Evolutionary conservation across 2,329 filamentous ascomycete genomes (phyloP).

Genomic region (Paraphoma sp.): DNA sequence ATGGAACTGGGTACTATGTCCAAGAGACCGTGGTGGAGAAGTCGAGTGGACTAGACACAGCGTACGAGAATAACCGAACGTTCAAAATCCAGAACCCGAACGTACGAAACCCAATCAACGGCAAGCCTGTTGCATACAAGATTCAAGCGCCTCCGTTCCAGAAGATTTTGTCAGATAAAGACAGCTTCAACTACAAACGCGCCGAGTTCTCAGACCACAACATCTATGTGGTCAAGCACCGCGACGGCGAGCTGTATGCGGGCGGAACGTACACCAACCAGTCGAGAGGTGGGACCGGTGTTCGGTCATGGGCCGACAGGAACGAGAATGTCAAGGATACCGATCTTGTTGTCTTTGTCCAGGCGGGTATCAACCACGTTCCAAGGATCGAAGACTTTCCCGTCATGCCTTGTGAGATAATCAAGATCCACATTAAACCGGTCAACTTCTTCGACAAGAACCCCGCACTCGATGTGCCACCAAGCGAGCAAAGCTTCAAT

Average conservation of each 20-base stretch:
- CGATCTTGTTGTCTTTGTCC: conserved; percentile 64
- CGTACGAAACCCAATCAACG: conserved; percentile 55
- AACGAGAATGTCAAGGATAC: conserved; percentile 62
- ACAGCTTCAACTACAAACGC: conserved; percentile 63
- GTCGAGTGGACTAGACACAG: conserved; percentile 59
- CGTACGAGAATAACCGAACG: conserved; percentile 52
- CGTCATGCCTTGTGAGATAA: conserved; percentile 63
- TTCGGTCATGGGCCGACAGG: conserved; percentile 57
- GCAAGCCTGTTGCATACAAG: conserved; percentile 58
- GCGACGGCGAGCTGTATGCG: conserved; percentile 65
- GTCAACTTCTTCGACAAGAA: conserved; percentile 67
- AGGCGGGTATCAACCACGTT: conserved; percentile 65
- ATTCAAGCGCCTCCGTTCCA: conserved; percentile 58
- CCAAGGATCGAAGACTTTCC: conserved; percentile 64
- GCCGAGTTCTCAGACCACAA: conserved; percentile 66
- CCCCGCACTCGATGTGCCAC: conserved; percentile 65
- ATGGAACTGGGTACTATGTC: conserved; percentile 58
- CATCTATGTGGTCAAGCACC: conserved; percentile 64
- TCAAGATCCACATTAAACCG: conserved; percentile 64
- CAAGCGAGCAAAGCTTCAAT: conserved; percentile 57
- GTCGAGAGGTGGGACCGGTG: conserved; percentile 59
- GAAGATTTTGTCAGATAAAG: conserved; percentile 59
- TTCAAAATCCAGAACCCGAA: conserved; percentile 59
- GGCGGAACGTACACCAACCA: conserved; percentile 68
- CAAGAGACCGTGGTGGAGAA: conserved; percentile 56